A percentile compares a stretch with the other conserved stretches of the same genome.
phyloP scores from a whole-genome alignment of 306 rosid genomes.

The Malus asiatica region DNA sequence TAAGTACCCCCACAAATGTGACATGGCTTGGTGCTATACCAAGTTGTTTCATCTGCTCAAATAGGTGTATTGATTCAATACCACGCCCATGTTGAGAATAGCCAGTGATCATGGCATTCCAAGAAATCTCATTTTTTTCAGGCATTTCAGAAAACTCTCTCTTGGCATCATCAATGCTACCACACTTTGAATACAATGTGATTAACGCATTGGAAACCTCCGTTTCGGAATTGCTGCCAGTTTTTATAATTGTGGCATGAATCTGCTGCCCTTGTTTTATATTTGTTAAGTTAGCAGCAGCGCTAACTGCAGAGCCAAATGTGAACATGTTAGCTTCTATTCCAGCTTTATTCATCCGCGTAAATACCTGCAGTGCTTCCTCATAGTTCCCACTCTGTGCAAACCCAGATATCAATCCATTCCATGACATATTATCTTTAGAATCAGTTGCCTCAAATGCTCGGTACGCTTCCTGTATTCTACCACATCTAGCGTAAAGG shows the following conservation, averaged over 20 bases:
- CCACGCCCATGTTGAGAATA: conserved; percentile 84
- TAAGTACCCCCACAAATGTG: conserved; percentile 72
- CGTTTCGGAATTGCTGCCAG: conserved; percentile 59
- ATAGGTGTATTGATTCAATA: conserved; percentile 54
- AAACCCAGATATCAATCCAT: conserved; percentile 73
- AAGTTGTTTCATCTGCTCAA: conserved; percentile 61
- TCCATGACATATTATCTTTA: conserved; percentile 73
- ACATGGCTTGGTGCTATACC: conserved; percentile 61
- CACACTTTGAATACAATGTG: conserved; percentile 78
- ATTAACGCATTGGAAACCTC: conserved; percentile 83
- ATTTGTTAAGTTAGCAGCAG: conserved; percentile 66
- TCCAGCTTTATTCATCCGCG: conserved; percentile 51
- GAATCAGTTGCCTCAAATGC: conserved; percentile 51
- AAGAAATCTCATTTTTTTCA: conserved; percentile 65
- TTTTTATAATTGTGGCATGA: conserved; percentile 66
- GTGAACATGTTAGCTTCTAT: conserved; percentile 63
- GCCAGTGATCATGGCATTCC: conserved; percentile 86
- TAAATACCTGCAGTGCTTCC: conserved; percentile 64
- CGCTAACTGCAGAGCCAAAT: conserved; percentile 72
- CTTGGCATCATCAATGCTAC: conserved; percentile 59
- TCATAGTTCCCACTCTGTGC: conserved; percentile 67
- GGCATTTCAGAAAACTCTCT: conserved; percentile 60
- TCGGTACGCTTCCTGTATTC: conserved; percentile 49
- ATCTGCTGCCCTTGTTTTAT: conserved; percentile 61
- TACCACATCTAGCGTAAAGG: conserved; percentile 81